phyloP scores from a whole-genome alignment of 108 stramenopile genomes.

The Mayamaea pseudoterrestris region DNA sequence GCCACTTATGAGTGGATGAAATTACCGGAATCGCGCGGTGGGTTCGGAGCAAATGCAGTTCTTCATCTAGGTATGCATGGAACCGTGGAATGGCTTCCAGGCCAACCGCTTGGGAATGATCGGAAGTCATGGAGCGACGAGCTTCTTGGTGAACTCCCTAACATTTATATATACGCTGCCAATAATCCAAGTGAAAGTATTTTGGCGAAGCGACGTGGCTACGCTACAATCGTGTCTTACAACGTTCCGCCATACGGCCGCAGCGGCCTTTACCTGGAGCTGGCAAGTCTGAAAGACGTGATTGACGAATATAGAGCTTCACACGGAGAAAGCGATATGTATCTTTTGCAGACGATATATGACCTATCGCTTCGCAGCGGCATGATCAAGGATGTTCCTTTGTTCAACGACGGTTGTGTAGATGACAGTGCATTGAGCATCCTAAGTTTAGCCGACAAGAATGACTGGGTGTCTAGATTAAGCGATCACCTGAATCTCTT shows the following conservation, averaged over 20 bases:
- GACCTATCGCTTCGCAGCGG: slow-evolving; percentile 26
- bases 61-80: slow-evolving; percentile 83
- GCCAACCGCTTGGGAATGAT: slow-evolving; percentile 75
- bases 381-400: slow-evolving; percentile 36
- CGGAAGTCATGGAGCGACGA: slow-evolving; percentile 66
- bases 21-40: slow-evolving; percentile 29
- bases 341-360: slow-evolving; percentile 38
- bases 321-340: slow-evolving; percentile 17
- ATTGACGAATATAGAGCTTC: slow-evolving; percentile 52
- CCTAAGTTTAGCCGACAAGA: no score
- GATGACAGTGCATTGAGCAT: no score
- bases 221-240: slow-evolving; percentile 70
- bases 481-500: slow-evolving; percentile 37
- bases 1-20: slow-evolving; percentile 69
- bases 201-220: slow-evolving; percentile 79
- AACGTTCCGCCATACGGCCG: slow-evolving; percentile 83
- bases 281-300: slow-evolving; percentile 71
- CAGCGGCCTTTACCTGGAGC: slow-evolving; percentile 69
- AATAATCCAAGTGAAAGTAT: slow-evolving; percentile 83
- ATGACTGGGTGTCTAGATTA: slow-evolving; percentile 34
- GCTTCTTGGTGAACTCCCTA: slow-evolving; percentile 56
- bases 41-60: slow-evolving; percentile 47
- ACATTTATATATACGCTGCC: slow-evolving; percentile 64
- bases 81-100: slow-evolving; percentile 68
- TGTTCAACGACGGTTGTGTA: slow-evolving; percentile 20